A percentile compares a stretch with the other conserved stretches of the same genome.
phyloP scores from a whole-genome alignment of 805 yeast species.

The Myxozyma vanderwaltii region DNA sequence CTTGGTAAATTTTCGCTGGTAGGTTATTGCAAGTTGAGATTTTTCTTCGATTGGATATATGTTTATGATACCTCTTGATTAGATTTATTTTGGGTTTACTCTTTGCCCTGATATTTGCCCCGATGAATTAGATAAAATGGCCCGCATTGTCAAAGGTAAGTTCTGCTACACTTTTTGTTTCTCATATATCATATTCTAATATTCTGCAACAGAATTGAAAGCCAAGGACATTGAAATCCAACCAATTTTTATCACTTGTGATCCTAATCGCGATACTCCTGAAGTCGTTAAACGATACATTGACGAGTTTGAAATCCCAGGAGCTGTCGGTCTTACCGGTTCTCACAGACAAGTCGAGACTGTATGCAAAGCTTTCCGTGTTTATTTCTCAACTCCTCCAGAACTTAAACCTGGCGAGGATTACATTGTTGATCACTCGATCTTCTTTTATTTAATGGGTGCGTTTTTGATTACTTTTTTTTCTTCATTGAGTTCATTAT shows the following conservation, averaged over 20 bases:
- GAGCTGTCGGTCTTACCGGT: slow-evolving; percentile 89
- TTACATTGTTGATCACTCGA: slow-evolving; percentile 94
- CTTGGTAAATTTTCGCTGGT: slow-evolving; percentile 72
- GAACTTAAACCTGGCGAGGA: slow-evolving; percentile 94
- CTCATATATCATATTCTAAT: neutral
- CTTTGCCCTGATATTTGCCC: slow-evolving; percentile 99
- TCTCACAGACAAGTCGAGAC: slow-evolving; percentile 80
- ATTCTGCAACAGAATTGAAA: slow-evolving; percentile 49
- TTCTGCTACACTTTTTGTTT: neutral
- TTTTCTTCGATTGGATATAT: too few relatives aligned
- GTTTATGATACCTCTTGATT: neutral
- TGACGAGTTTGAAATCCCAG: slow-evolving; percentile 79
- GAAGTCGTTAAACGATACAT: slow-evolving; percentile 80
- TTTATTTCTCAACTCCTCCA: slow-evolving; percentile 96
- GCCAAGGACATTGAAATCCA: slow-evolving; percentile 62
- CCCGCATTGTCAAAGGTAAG: slow-evolving; percentile 61
- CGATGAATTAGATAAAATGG: slow-evolving; percentile 91
- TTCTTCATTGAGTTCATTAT: neutral
- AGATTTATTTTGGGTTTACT: slow-evolving; percentile 90
- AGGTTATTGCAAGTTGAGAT: neutral
- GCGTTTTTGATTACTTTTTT: neutral
- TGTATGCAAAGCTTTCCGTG: slow-evolving; percentile 86
- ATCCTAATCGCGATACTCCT: slow-evolving; percentile 93
- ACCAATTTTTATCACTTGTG: slow-evolving; percentile 93
- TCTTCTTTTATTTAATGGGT: slow-evolving; percentile 88